These are phyloP conservation scores for Trichoderma sp. DNA, from an alignment of 2,329 filamentous ascomycete species.

Conservation along the genomic window DNA sequence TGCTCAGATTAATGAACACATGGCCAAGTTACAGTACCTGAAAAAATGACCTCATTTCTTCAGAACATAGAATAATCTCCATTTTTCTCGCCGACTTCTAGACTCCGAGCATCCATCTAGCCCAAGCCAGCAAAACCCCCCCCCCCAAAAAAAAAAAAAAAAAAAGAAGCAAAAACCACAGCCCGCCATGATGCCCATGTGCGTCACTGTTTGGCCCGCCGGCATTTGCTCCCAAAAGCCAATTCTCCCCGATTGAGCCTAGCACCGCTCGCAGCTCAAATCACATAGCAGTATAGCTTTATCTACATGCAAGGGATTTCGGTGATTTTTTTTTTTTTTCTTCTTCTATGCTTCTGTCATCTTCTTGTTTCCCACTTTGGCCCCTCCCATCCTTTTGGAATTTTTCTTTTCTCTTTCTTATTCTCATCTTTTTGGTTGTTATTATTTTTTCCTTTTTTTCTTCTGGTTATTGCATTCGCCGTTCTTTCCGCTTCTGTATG, in stretches of 20 bases:
- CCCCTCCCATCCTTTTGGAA: neutral
- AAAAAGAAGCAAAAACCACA: conserved; percentile 7
- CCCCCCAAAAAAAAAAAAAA: too few relatives aligned
- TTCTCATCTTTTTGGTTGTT: neutral
- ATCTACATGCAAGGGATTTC: neutral
- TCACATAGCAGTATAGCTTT: neutral
- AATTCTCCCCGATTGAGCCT: neutral
- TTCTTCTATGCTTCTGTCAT: too few relatives aligned
- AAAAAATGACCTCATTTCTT: neutral
- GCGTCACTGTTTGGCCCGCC: conserved; percentile 27
- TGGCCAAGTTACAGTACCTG: neutral
- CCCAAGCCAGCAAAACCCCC: too few relatives aligned
- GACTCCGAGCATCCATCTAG: neutral
- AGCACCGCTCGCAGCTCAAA: neutral
- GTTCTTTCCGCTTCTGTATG: neutral
- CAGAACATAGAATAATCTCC: neutral
- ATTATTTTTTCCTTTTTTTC: neutral
- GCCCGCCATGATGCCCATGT: conserved; percentile 32
- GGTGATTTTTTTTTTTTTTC: neutral
- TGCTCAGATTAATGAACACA: neutral
- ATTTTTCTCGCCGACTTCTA: neutral
- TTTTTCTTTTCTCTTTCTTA: neutral
- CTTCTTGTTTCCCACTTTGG: neutral
- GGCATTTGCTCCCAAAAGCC: neutral
- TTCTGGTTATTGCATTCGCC: too few relatives aligned